Evolutionary conservation across 2,329 filamentous ascomycete species (phyloP), one percentile per base, ranked within the genome.

Genomic region (Pseudogymnoascus sp.): DNA sequence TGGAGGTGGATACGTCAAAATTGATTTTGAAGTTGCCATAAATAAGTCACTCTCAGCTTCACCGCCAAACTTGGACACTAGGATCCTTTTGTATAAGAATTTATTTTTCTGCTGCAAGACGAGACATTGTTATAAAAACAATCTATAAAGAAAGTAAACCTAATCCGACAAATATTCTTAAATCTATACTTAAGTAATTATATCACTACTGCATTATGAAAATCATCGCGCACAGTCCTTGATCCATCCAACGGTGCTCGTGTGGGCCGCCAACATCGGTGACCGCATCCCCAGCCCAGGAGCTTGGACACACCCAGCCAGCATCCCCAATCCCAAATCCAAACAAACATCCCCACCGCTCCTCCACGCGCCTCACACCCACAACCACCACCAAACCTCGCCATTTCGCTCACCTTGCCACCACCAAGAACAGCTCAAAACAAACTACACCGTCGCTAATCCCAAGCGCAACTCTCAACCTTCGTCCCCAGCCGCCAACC

Each of bases 281-380:
- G 41, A 50, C 41, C 41, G 41, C 41, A 50, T 50, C 41, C 9
- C 14, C 22, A 30, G 6, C 41, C 28, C 22, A 18, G 22, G 14
- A 30, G 41, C 41, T 50, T 50, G 41, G 41, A 50, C 41, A 50
- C 41, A n/a, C n/a, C n/a, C n/a, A n/a, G n/a, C n/a, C n/a, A n/a
- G n/a, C n/a, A n/a, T n/a, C 12, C 32, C 30, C 41, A 14, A 30
- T 43, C 22, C 30, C 41, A 22, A 50, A 30, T 50, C 41, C 41
- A 50, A 50, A 50, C 41, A 50, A 50, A 50, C 41, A 50, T 50
- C 41, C 41, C 41, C 22, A 50, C 41, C 22, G 22, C 41, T 14
- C n/a, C 22, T n/a, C 7, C 22, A 50, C 41, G 41, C 41, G 41
- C 41, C 41, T 16, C 25, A n/a, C 41, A 20, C 28, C 41, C 41